A percentile compares a stretch with the other conserved stretches of the same genome.
Evolutionary conservation across 1,139 yeast species (phyloP).

Genomic region (Candida labiduridarum): DNA sequence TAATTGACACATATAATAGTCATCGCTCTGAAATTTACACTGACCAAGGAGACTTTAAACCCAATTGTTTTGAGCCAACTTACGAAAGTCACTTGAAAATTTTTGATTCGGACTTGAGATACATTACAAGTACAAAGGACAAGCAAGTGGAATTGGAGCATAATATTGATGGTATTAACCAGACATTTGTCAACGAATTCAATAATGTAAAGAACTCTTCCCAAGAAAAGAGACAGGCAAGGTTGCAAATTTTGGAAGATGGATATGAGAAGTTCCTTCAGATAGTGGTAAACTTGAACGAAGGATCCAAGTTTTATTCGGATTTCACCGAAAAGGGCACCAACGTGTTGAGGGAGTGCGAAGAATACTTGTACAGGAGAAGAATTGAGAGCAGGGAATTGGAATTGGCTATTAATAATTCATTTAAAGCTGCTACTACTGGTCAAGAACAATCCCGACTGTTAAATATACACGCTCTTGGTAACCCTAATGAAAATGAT

Average conservation of each 20-base stretch:
- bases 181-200: conserved; percentile 31
- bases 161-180: conserved; percentile 44
- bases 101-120: conserved; percentile 44
- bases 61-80: conserved; percentile 31
- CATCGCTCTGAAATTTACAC: conserved; percentile 21
- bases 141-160: conserved; percentile 47
- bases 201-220: conserved; percentile 24
- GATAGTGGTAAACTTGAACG: conserved; percentile 59
- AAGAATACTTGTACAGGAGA: conserved; percentile 54
- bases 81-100: conserved; percentile 39
- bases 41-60: conserved; percentile 25
- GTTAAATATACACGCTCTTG: background rate
- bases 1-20: conserved; percentile 48
- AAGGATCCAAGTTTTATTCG: conserved; percentile 72
- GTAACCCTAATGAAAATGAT: background rate
- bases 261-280: conserved; percentile 58
- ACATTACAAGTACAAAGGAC: conserved; percentile 37
- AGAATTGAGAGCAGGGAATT: conserved; percentile 48
- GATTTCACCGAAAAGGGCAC: conserved; percentile 57
- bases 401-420: conserved; percentile 12
- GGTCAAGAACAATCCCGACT: background rate
- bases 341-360: conserved; percentile 52
- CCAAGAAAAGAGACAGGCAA: conserved; percentile 44
- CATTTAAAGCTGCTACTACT: background rate
- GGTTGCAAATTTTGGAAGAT: conserved; percentile 56